Conservation (phyloP, 768 basidiomycete genomes). For the button mushroom (Agaricus bisporus) region DNA sequence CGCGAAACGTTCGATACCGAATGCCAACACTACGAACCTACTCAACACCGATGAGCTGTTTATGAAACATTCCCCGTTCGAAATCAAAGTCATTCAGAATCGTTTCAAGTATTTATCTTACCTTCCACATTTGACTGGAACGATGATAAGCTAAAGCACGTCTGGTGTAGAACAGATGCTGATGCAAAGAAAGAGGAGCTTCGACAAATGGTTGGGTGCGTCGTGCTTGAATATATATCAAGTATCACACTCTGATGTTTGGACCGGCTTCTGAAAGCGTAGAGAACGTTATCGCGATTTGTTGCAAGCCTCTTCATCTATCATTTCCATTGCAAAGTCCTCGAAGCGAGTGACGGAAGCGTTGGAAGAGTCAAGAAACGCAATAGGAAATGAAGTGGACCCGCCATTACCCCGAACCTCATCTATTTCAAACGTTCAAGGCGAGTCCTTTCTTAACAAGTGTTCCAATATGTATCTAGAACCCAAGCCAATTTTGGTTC, state of each 20-base stretch:
- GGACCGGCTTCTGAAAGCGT: slow-evolving; percentile 44
- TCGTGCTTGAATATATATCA: slow-evolving; percentile 16
- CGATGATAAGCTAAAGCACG: neutral
- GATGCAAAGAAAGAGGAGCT: slow-evolving; percentile 86
- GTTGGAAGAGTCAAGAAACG: slow-evolving; percentile 53
- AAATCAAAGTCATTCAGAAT: slow-evolving; percentile 64
- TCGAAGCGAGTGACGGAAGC: slow-evolving; percentile 59
- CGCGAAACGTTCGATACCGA: neutral
- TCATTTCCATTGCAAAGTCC: slow-evolving; percentile 68
- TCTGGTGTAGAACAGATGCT: slow-evolving; percentile 56
- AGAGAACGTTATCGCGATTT: slow-evolving; percentile 90
- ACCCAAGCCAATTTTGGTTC: neutral
- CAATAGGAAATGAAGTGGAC: slow-evolving; percentile 42
- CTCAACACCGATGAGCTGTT: slow-evolving; percentile 73
- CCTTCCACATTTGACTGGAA: neutral
- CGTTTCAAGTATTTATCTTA: slow-evolving; percentile 48
- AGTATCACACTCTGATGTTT: slow-evolving; percentile 10
- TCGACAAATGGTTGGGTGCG: slow-evolving; percentile 89
- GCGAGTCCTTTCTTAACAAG: slow-evolving; percentile 23
- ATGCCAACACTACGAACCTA: neutral
- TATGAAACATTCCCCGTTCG: slow-evolving; percentile 59
- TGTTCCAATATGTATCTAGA: neutral
- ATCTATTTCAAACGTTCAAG: slow-evolving; percentile 32
- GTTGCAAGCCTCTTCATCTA: slow-evolving; percentile 79
- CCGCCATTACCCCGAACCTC: slow-evolving; percentile 37